phyloP scores from a whole-genome alignment of 73 alveolate genomes.

The Paraurostyla sp. region DNA sequence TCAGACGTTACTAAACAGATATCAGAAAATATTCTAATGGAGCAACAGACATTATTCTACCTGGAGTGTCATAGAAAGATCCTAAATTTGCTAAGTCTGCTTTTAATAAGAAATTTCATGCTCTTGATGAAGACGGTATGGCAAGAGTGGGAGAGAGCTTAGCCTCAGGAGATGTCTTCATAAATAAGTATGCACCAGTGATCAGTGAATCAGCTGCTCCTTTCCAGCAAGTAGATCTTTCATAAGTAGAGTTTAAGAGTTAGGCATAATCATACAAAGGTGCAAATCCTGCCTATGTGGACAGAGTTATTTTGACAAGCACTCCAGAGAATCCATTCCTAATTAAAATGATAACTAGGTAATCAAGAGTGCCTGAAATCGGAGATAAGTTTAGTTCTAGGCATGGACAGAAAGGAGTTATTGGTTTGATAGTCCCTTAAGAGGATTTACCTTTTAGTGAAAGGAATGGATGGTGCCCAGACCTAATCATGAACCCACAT shows the following conservation, averaged over 20 bases:
- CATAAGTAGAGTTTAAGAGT: conserved; percentile 49
- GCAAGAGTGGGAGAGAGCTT: conserved; percentile 91
- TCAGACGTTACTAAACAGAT: conserved; percentile 82
- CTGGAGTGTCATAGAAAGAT: conserved; percentile 53
- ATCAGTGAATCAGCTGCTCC: conserved; percentile 48
- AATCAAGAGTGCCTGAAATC: conserved; percentile 97
- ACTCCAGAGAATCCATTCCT: conserved; percentile 82
- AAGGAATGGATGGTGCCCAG: conserved; percentile 98
- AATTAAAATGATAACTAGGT: conserved; percentile 90
- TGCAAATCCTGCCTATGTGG: conserved; percentile 89
- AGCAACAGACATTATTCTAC: conserved; percentile 73
- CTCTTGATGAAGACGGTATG: conserved; percentile 95
- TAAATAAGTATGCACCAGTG: conserved; percentile 89
- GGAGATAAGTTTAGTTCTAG: conserved; percentile 99
- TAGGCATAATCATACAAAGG: conserved; percentile 77
- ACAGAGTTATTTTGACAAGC: conserved; percentile 88
- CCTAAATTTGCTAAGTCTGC: conserved; percentile 9
- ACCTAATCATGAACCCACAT: conserved; percentile 99
- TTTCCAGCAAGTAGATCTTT: conserved; percentile 51
- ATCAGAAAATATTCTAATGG: conserved; percentile 80
- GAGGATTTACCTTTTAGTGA: conserved; percentile 99
- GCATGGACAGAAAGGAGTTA: conserved; percentile 99
- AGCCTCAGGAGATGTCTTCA: conserved; percentile 89
- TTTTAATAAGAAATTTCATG: conserved; percentile 83
- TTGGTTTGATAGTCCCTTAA: conserved; percentile 98